Evolutionary conservation across 768 basidiomycete species (phyloP).

Genomic region (Leucocoprinus birnbaumii): DNA sequence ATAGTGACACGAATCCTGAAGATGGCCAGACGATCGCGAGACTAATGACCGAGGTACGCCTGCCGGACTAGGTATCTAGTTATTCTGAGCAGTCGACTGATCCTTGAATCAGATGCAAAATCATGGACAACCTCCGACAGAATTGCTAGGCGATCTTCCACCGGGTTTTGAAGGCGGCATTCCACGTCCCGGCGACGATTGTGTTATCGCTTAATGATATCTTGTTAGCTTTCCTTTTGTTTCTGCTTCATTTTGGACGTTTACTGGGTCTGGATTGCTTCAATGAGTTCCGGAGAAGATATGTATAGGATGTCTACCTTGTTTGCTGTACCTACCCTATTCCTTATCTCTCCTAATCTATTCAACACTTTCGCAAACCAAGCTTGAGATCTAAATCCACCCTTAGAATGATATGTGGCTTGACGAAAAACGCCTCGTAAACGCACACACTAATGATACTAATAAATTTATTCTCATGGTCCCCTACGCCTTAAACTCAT

Average conservation of each 20-base stretch:
- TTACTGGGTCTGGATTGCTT: not conserved
- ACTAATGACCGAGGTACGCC: slow-evolving; percentile 84
- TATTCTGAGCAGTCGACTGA: not conserved
- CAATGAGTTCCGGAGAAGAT: not conserved
- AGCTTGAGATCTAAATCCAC: too few relatives aligned
- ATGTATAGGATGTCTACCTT: not conserved
- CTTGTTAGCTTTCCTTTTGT: not conserved
- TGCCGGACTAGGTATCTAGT: slow-evolving; percentile 10
- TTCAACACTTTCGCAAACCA: not conserved
- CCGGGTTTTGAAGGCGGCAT: slow-evolving; percentile 41
- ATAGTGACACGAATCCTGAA: slow-evolving; percentile 51
- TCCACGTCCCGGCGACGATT: slow-evolving; percentile 20
- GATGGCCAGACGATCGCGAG: slow-evolving; percentile 49
- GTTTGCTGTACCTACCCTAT: not conserved
- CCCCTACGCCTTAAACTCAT: slow-evolving; percentile 7
- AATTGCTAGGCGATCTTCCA: slow-evolving; percentile 83
- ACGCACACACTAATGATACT: slow-evolving; percentile 1
- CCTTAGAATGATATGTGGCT: too few relatives aligned
- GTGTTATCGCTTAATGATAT: slow-evolving; percentile 22
- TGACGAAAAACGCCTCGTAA: too few relatives aligned
- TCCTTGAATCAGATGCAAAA: slow-evolving; percentile 62
- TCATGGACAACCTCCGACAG: slow-evolving; percentile 72
- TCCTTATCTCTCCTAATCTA: not conserved
- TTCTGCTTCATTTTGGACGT: not conserved
- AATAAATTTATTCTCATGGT: slow-evolving; percentile 10